Base-by-base conservation (phyloP, 345 rosid species). In the Cardamine chenopodiifolia region DNA sequence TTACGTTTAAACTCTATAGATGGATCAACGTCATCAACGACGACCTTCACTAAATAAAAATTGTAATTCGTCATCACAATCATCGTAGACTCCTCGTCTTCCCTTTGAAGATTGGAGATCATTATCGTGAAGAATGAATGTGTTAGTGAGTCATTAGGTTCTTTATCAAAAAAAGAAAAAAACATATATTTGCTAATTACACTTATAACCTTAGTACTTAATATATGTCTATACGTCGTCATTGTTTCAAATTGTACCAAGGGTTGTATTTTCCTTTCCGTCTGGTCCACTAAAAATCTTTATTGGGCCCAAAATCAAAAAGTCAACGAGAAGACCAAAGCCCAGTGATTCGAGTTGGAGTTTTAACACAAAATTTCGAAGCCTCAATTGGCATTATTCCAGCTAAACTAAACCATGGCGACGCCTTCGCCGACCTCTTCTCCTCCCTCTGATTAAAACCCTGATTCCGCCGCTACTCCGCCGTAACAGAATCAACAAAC, bases 361-460 rank as follows among this genome's bases (percentile, higher is more conserved):
- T 53, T 20, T 50, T 50, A 6, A 26, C 50, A 5, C 28, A 62
- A 26, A 37, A 19, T 8, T 0, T 62, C 32, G 25, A 72, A 53
- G 13, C 31, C 8, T 9, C 37, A 29, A 13, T 35, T 49, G 6
- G 8, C 44, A 26, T 52, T 15, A 31, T 20, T 14, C 15, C 66
- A 56, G 13, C 34, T 35, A 32, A 58, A 45, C 4, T 1, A 32
- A 59, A 20, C 25, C 42, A 68, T 70, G 76, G 65, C 73, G 79
- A 73, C 72, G 55, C 74, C 70, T 28, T 78, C 81, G 35, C 80
- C 75, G 65, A 37, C 45, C 9, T 48, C 72, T 23, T 76, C 70
- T 18, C 45, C 57, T 71, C 63, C 58, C 25, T 65, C 79, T 17
- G 77, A 76, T 47, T 73, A 62, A 59, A 66, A 72, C 81, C 81